phyloP scores from a whole-genome alignment of 768 basidiomycete genomes.

The Porpolomopsis calyptriformis region DNA sequence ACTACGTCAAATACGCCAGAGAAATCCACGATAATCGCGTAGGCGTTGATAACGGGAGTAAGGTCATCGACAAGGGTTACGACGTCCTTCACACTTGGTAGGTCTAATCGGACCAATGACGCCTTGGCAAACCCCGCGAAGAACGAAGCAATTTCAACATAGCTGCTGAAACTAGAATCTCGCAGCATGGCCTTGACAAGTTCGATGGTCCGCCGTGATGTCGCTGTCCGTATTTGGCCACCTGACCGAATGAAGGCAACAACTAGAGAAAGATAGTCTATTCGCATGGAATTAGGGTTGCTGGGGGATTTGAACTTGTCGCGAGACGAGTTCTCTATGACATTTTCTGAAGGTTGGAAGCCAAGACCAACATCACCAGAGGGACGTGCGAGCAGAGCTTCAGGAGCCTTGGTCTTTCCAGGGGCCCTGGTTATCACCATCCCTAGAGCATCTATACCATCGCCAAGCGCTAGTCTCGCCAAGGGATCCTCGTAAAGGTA shows the following conservation, averaged over 20 bases:
- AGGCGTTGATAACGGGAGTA: slow-evolving; percentile 42
- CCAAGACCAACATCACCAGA: slow-evolving; percentile 20
- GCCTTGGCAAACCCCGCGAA: slow-evolving; percentile 41
- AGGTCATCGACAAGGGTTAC: slow-evolving; percentile 44
- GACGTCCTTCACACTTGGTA: slow-evolving; percentile 37
- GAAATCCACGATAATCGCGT: slow-evolving; percentile 43
- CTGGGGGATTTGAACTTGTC: slow-evolving; percentile 40
- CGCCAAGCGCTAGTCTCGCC: slow-evolving; percentile 45
- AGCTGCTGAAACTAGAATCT: slow-evolving; percentile 32
- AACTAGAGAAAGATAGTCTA: slow-evolving; percentile 53
- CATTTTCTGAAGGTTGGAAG: slow-evolving; percentile 15
- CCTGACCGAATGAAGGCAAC: slow-evolving; percentile 40
- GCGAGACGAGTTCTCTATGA: slow-evolving; percentile 25
- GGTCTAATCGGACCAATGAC: slow-evolving; percentile 37
- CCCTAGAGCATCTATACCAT: slow-evolving; percentile 62
- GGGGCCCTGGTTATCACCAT: slow-evolving; percentile 38
- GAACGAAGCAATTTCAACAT: slow-evolving; percentile 38
- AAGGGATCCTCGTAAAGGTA: slow-evolving; percentile 46
- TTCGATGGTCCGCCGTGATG: slow-evolving; percentile 40
- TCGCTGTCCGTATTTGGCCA: slow-evolving; percentile 32
- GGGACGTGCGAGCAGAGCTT: slow-evolving; percentile 20
- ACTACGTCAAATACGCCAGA: slow-evolving; percentile 47
- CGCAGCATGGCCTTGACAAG: slow-evolving; percentile 45
- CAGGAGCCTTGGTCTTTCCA: slow-evolving; percentile 34
- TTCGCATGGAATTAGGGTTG: slow-evolving; percentile 46